Percentiles rank a stretch among this genome's conserved stretches.
Conservation (phyloP, 2,329 filamentous ascomycete genomes). For the Colletotrichum ledebouriae region DNA sequence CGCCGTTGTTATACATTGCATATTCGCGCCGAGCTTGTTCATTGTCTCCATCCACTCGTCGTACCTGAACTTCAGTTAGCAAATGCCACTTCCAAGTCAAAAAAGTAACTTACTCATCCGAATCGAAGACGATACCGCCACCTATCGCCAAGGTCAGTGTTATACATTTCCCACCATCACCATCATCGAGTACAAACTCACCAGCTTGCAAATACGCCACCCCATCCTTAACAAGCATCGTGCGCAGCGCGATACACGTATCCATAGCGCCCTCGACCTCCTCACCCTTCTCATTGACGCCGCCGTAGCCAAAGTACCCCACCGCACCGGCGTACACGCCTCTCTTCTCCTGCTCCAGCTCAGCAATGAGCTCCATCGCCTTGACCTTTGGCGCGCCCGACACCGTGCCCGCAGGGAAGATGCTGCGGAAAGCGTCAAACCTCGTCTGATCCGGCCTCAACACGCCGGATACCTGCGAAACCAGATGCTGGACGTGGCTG, state of each 20-base stretch:
- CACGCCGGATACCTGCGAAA: conserved; percentile 95
- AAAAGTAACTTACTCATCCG: conserved; percentile 68
- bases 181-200: conserved; percentile 48
- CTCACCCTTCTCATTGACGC: conserved; percentile 73
- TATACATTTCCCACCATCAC: neutral
- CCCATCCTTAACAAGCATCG: conserved; percentile 94
- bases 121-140: conserved; percentile 95
- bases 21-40: conserved; percentile 94
- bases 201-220: conserved; percentile 91
- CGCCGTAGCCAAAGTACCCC: conserved; percentile 93
- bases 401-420: conserved; percentile 97
- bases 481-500: conserved; percentile 96
- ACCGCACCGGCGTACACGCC: conserved; percentile 97
- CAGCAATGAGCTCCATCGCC: conserved; percentile 97
- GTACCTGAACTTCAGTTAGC: conserved; percentile 57
- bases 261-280: conserved; percentile 90
- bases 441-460: conserved; percentile 85
- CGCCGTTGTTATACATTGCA: conserved; percentile 87
- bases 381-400: conserved; percentile 95
- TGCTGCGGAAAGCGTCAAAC: conserved; percentile 95
- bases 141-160: conserved; percentile 55
- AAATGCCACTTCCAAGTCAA: too few relatives aligned
- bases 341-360: conserved; percentile 93
- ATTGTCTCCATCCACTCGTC: conserved; percentile 95
- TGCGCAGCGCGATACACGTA: conserved; percentile 83